phyloP scores from a whole-genome alignment of 1,284 basidiomycete genomes.

The Termitomyces sp. region DNA sequence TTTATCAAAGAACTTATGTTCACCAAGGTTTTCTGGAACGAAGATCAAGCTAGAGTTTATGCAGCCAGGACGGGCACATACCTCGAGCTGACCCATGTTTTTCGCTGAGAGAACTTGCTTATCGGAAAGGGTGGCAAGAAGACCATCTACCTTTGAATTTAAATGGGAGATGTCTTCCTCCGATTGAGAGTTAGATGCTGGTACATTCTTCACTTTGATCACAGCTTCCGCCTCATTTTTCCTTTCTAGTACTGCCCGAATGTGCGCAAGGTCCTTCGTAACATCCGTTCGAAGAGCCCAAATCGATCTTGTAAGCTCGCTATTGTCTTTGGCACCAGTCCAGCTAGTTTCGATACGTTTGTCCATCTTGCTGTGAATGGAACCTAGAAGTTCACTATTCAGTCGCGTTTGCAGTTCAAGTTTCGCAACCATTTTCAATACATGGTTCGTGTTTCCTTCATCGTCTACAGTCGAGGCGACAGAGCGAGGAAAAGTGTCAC shows the following conservation, averaged over 20 bases:
- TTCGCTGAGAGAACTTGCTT: neutral
- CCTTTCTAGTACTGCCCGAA: constrained; percentile 3
- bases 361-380: constrained; percentile 10
- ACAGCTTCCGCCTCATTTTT: neutral
- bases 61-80: neutral
- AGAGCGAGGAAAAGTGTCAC: constrained; percentile 21
- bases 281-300: constrained; percentile 11
- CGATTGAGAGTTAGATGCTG: neutral
- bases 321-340: neutral
- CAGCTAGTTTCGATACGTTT: neutral
- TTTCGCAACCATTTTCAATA: constrained; percentile 12
- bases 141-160: constrained; percentile 16
- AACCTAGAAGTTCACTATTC: constrained; percentile 8
- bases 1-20: constrained; percentile 42
- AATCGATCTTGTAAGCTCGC: constrained; percentile 8
- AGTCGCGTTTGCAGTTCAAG: constrained; percentile 12
- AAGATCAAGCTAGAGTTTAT: neutral
- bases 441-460: constrained; percentile 1
- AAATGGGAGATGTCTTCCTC: constrained; percentile 10
- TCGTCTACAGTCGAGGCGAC: constrained; percentile 8
- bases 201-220: constrained; percentile 7
- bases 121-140: constrained; percentile 4
- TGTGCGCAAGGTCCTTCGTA: constrained; percentile 6
- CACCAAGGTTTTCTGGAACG: constrained; percentile 28
- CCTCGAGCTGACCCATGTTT: constrained; percentile 5